phyloP scores from a whole-genome alignment of 2,329 filamentous ascomycete genomes.

The Cladosporium sp. region DNA sequence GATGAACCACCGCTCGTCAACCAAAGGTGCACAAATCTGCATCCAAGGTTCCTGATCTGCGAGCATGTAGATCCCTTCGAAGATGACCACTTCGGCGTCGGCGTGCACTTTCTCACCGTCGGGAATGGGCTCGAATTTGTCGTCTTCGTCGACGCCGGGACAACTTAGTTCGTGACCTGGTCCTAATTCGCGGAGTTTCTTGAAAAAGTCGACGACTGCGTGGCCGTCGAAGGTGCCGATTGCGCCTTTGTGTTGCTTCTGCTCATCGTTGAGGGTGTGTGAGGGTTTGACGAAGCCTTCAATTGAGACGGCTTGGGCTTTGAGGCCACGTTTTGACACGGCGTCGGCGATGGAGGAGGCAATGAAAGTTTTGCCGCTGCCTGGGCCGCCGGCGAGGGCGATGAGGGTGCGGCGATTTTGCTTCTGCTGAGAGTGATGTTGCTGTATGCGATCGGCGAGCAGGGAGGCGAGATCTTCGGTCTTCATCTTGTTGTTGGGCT shows the following conservation, averaged over 20 bases:
- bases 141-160: constrained; percentile 6
- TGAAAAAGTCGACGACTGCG: constrained; percentile 7
- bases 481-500: background rate
- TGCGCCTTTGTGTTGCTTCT: background rate
- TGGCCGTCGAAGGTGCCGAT: constrained; percentile 11
- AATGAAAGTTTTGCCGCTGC: constrained; percentile 11
- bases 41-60: constrained; percentile 32
- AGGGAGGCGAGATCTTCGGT: background rate
- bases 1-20: constrained; percentile 43
- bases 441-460: background rate
- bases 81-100: constrained; percentile 14
- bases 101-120: constrained; percentile 1
- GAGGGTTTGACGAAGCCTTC: constrained; percentile 13
- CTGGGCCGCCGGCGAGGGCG: constrained; percentile 11
- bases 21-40: constrained; percentile 28
- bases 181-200: constrained; percentile 5
- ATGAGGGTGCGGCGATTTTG: constrained; percentile 4
- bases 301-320: constrained; percentile 9
- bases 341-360: constrained; percentile 3
- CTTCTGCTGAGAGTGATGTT: background rate
- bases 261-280: background rate
- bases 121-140: constrained; percentile 5
- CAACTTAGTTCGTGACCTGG: background rate
- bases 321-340: background rate
- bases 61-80: constrained; percentile 28